Percentiles rank a stretch among this genome's conserved stretches.
Evolutionary conservation across 208 protist genomes (phyloP).

Genomic region (Acanthamoeba royreba): DNA sequence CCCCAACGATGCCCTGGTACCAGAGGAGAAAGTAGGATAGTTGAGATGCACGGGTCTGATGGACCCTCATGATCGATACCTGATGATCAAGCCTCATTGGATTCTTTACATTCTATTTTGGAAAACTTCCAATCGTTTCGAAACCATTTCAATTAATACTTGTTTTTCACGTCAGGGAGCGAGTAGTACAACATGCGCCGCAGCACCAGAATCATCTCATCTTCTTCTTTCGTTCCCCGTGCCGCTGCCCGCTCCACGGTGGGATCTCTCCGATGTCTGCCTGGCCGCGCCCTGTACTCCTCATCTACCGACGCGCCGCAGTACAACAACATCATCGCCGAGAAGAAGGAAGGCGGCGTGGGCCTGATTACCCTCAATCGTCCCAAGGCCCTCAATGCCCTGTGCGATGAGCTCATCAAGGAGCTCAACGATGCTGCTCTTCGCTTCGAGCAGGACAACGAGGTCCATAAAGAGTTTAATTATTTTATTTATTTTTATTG

Average conservation of each 20-base stretch:
- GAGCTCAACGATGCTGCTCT: slow-evolving; percentile 79
- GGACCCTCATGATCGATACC: no score
- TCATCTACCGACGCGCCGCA: neutral
- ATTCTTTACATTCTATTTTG: no score
- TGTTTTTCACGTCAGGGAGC: no score
- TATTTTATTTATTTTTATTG: neutral
- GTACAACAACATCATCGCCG: slow-evolving; percentile 49
- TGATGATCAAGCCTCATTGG: no score
- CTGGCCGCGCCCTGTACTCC: no score
- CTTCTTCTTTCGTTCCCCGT: neutral
- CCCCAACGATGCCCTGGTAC: no score
- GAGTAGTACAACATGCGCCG: neutral
- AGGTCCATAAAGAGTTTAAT: neutral
- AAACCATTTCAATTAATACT: no score
- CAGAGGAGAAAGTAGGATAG: no score
- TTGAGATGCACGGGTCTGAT: no score
- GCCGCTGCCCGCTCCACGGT: neutral
- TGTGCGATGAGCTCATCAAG: slow-evolving; percentile 84
- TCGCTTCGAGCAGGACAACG: slow-evolving; percentile 85
- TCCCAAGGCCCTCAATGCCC: slow-evolving; percentile 91
- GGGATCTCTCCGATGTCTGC: no score
- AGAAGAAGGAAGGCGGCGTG: slow-evolving; percentile 72
- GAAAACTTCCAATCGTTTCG: no score
- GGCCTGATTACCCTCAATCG: slow-evolving; percentile 89
- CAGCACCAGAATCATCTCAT: neutral